Evolutionary conservation across 805 yeast species (phyloP).

Genomic region (Nakazawaea ernobii): DNA sequence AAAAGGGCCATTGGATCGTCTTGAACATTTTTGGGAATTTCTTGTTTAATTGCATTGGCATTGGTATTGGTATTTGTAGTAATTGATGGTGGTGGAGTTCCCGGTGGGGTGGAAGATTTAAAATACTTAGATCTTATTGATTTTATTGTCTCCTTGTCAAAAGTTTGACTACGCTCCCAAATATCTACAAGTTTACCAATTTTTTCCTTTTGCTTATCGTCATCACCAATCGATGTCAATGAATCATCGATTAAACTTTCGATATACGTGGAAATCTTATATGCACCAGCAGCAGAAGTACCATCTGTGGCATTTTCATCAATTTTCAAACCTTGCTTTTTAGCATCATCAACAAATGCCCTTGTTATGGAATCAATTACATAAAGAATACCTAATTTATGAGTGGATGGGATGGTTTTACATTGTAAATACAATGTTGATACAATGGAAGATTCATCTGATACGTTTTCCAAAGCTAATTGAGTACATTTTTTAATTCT

Average conservation of each 20-base stretch:
- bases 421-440: conserved; percentile 59
- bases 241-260: conserved; percentile 61
- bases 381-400: conserved; percentile 87
- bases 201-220: conserved; percentile 59
- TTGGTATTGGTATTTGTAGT: conserved; percentile 15
- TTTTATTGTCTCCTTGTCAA: conserved; percentile 50
- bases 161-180: conserved; percentile 85
- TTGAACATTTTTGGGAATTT: conserved; percentile 16
- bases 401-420: conserved; percentile 67
- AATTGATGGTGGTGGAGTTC: conserved; percentile 46
- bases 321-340: conserved; percentile 44
- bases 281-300: conserved; percentile 68
- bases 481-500: conserved; percentile 85
- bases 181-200: conserved; percentile 81
- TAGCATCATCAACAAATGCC: conserved; percentile 72
- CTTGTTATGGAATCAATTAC: conserved; percentile 91
- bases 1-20: conserved; percentile 57
- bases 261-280: conserved; percentile 57
- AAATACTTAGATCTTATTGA: conserved; percentile 56
- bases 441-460: conserved; percentile 42
- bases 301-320: conserved; percentile 54
- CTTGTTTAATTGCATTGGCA: too few relatives aligned
- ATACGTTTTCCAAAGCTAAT: conserved; percentile 64
- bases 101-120: conserved; percentile 65
- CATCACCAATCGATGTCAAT: conserved; percentile 41